Base-by-base conservation (phyloP, 345 rosid species). In the rapeseed (Brassica napus) region DNA sequence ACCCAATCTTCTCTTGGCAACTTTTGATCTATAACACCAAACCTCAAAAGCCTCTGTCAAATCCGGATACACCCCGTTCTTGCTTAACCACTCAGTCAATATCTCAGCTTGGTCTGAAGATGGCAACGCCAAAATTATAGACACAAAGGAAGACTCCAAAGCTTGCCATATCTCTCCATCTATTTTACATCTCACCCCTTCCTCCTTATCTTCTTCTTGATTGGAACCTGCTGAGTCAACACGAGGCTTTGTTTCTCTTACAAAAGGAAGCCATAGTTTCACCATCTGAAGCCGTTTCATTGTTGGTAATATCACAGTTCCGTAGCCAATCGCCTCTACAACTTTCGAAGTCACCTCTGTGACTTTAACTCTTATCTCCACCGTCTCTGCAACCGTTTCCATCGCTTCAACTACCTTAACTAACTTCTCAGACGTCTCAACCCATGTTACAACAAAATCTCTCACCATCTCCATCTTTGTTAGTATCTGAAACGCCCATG, bases 261-360 rank as follows among this genome's bases (percentile, higher is more conserved):
- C 93, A 84, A 88, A 91, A 0, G 98, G 97, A 85, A 94, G 97
- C 98, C 97, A 94, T 12, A 86, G 74, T 82, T 92, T 92, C 52
- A 91, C 85, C 82, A 86, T 85, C 63, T 87, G 81, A 76, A 90
- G 87, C 71, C 97, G 84, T 85, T 84, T 91, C 32, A 73, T 73
- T 8, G 93, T 79, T 35, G 97, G 92, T 60, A 94, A 81, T 69
- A 90, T 86, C 68, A 92, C 94, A 30, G 85, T 88, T 62, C 97
- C 97, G 52, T 80, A 88, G 10, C 91, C 90, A 0, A 94, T 87
- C 74, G 97, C 83, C 79, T 94, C 97, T 39, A 94, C 55, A 44
- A 92, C 97, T 84, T 91, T 94, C 12, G 94, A 74, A 3, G 90
- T 77, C 78, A 90, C 90, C 84, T 92, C 97, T 4, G 88, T 83